Evolutionary conservation across 1,284 basidiomycete genomes (phyloP).

Genomic region (Apiotrichum gracile): DNA sequence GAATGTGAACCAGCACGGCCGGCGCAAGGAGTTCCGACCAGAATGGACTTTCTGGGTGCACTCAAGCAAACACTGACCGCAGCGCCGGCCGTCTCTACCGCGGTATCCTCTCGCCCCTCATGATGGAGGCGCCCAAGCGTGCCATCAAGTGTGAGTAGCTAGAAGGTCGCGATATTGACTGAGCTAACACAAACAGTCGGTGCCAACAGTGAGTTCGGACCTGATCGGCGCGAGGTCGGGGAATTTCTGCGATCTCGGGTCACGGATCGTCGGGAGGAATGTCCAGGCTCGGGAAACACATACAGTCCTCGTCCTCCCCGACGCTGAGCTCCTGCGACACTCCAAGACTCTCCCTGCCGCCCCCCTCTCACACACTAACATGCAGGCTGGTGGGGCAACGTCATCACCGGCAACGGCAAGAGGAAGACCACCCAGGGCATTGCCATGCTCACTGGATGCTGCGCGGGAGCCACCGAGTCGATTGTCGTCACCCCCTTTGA

Average conservation of each 20-base stretch:
- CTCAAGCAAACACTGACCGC: too few relatives aligned
- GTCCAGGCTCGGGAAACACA: too few relatives aligned
- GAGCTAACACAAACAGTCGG: slow-evolving; percentile 23
- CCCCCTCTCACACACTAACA: slow-evolving; percentile 37
- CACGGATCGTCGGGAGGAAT: too few relatives aligned
- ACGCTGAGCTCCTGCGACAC: too few relatives aligned
- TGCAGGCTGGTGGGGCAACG: slow-evolving; percentile 90
- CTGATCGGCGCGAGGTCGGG: too few relatives aligned
- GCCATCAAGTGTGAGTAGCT: slow-evolving; percentile 82
- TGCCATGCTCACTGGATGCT: slow-evolving; percentile 84
- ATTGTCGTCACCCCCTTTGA: slow-evolving; percentile 87
- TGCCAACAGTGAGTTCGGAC: slow-evolving; percentile 28
- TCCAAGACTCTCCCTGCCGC: too few relatives aligned
- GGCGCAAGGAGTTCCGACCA: slow-evolving; percentile 9
- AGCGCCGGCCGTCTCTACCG: slow-evolving; percentile 82
- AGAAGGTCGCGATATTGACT: slow-evolving; percentile 44
- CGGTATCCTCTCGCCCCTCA: slow-evolving; percentile 86
- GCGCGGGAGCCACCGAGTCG: slow-evolving; percentile 91
- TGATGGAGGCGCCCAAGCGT: slow-evolving; percentile 96
- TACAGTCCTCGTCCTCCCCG: too few relatives aligned
- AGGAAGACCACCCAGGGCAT: slow-evolving; percentile 80
- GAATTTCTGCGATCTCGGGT: too few relatives aligned
- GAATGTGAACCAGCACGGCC: too few relatives aligned
- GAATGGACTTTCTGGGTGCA: too few relatives aligned
- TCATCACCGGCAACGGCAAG: slow-evolving; percentile 54